Evolutionary conservation across 2,329 filamentous ascomycete genomes (phyloP).

Genomic region (Macrophomina tecta): DNA sequence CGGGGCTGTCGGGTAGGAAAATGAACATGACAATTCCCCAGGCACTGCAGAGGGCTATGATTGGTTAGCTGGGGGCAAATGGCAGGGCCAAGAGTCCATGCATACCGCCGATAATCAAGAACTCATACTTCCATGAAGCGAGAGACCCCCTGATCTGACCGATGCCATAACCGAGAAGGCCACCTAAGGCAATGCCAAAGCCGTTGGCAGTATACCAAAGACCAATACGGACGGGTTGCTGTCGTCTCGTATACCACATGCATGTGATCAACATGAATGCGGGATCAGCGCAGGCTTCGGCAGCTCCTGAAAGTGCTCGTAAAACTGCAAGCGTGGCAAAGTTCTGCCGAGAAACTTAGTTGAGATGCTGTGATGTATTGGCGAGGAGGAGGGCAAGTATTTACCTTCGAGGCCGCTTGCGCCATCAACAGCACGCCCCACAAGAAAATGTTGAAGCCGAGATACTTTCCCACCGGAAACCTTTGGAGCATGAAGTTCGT

Average conservation of each 20-base stretch:
- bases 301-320: constrained; percentile 62
- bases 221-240: constrained; percentile 67
- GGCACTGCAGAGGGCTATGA: constrained; percentile 57
- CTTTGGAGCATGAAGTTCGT: constrained; percentile 56
- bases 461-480: constrained; percentile 57
- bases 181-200: constrained; percentile 64
- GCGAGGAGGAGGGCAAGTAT: constrained; percentile 6
- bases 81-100: no score
- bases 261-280: constrained; percentile 69
- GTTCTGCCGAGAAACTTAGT: constrained; percentile 37
- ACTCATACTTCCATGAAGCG: constrained; percentile 70
- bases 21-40: constrained; percentile 67
- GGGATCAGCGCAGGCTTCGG: constrained; percentile 64
- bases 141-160: constrained; percentile 64
- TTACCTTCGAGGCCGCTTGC: constrained; percentile 37
- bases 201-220: constrained; percentile 66
- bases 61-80: neutral
- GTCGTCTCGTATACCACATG: constrained; percentile 69
- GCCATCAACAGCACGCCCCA: constrained; percentile 55
- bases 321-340: constrained; percentile 63
- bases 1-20: constrained; percentile 60
- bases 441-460: constrained; percentile 64
- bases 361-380: neutral
- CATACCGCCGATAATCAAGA: constrained; percentile 61
- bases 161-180: constrained; percentile 64